Conservation (phyloP, 768 basidiomycete genomes). For the Cyclocybe cylindracea region DNA sequence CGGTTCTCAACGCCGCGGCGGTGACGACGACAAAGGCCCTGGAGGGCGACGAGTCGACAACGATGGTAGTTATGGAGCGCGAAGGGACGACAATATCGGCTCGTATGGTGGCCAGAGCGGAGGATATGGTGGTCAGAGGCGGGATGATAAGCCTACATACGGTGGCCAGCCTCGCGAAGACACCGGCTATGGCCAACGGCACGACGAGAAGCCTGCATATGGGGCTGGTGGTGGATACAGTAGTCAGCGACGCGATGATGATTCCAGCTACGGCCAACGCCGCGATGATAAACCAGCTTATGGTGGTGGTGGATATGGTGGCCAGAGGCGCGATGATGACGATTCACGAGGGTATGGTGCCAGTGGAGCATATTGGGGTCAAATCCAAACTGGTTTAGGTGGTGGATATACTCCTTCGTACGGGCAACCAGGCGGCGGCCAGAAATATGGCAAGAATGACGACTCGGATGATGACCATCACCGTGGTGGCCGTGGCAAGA, state of each 20-base stretch:
- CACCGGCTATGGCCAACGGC: no score
- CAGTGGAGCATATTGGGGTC: not conserved
- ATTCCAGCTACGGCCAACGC: not conserved
- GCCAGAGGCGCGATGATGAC: constrained; percentile 5
- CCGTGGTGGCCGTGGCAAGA: not conserved
- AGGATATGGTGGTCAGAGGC: constrained; percentile 2
- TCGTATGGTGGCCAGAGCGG: not conserved
- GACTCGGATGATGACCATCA: constrained; percentile 1
- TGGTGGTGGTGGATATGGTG: constrained; percentile 4
- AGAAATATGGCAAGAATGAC: constrained; percentile 2
- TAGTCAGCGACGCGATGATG: not conserved
- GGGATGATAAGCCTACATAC: no score
- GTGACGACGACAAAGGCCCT: not conserved
- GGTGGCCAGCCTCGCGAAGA: no score
- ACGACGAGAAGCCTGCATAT: no score
- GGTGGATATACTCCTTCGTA: no score
- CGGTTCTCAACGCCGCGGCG: constrained; percentile 11
- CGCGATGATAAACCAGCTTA: not conserved
- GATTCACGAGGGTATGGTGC: constrained; percentile 4
- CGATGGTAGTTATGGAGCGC: no score
- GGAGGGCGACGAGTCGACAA: no score
- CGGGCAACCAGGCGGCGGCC: constrained; percentile 4
- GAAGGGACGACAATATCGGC: not conserved
- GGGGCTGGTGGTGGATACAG: no score
- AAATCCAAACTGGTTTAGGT: no score